These are phyloP conservation scores for Thraustochytrium sp. DNA, from an alignment of 352 stramenopile genomes.

Conservation along the genomic window DNA sequence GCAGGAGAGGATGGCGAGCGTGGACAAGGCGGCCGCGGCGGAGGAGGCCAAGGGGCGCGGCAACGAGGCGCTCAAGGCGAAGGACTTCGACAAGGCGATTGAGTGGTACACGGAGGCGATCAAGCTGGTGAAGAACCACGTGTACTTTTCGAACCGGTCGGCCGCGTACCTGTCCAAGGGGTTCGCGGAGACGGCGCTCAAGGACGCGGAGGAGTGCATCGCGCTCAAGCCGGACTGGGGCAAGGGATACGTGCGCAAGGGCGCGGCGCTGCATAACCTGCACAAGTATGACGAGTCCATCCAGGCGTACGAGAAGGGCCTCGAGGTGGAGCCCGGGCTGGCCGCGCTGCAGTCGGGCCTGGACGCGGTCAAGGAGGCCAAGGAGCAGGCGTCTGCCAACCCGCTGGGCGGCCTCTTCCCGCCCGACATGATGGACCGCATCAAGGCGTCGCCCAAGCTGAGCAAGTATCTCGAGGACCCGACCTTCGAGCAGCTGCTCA, in stretches of 20 bases:
- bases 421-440: constrained; percentile 88
- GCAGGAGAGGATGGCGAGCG: background rate
- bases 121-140: constrained; percentile 86
- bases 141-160: constrained; percentile 97
- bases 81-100: constrained; percentile 89
- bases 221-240: constrained; percentile 85
- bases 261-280: constrained; percentile 90
- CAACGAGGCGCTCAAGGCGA: constrained; percentile 86
- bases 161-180: constrained; percentile 92
- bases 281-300: constrained; percentile 72
- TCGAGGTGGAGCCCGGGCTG: constrained; percentile 84
- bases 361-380: constrained; percentile 83
- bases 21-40: constrained; percentile 29
- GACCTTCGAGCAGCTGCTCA: constrained; percentile 76
- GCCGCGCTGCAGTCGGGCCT: constrained; percentile 81
- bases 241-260: constrained; percentile 96
- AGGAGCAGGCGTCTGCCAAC: constrained; percentile 55
- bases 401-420: constrained; percentile 67
- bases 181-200: constrained; percentile 82
- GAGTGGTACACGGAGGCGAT: constrained; percentile 94
- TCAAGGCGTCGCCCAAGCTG: constrained; percentile 78
- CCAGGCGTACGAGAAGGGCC: constrained; percentile 69
- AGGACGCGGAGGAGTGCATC: constrained; percentile 93
- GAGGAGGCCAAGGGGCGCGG: constrained; percentile 81
- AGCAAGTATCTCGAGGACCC: constrained; percentile 80